phyloP scores from a whole-genome alignment of 768 basidiomycete species.

The Cystobasidium ongulense region DNA sequence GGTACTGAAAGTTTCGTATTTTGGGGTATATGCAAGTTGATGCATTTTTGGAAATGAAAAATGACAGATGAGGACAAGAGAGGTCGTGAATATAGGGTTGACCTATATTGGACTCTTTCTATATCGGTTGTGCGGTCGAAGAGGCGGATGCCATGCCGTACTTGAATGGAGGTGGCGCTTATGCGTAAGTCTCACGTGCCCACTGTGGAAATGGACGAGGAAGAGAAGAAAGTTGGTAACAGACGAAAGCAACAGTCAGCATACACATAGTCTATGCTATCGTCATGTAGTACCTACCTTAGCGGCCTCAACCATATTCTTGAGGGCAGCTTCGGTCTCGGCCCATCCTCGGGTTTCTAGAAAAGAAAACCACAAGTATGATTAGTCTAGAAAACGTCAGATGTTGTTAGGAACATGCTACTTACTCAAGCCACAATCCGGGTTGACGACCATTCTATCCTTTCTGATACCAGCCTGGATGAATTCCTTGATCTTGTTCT shows the following conservation, averaged over 20 bases:
- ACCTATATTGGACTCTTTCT: neutral
- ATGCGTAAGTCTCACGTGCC: conserved; percentile 26
- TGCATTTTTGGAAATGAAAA: conserved; percentile 23
- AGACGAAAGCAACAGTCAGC: too few species aligned
- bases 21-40: conserved; percentile 10
- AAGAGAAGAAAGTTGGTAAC: neutral
- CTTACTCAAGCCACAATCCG: conserved; percentile 94
- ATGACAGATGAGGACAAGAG: neutral
- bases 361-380: neutral
- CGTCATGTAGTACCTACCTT: neutral
- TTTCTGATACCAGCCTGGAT: conserved; percentile 45
- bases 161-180: neutral
- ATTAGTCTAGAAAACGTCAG: neutral
- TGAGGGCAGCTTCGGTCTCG: conserved; percentile 67
- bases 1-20: neutral
- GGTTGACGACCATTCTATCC: conserved; percentile 8
- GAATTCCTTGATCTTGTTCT: conserved; percentile 78
- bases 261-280: too few species aligned
- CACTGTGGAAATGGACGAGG: neutral
- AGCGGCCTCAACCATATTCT: conserved; percentile 33
- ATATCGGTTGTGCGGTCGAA: too few species aligned
- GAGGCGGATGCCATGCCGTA: too few species aligned
- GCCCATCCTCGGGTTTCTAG: conserved; percentile 1
- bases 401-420: conserved; percentile 49
- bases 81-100: conserved; percentile 15